Base-by-base conservation (phyloP, 495 filamentous ascomycete species). In the Penicillium cataractarum region DNA sequence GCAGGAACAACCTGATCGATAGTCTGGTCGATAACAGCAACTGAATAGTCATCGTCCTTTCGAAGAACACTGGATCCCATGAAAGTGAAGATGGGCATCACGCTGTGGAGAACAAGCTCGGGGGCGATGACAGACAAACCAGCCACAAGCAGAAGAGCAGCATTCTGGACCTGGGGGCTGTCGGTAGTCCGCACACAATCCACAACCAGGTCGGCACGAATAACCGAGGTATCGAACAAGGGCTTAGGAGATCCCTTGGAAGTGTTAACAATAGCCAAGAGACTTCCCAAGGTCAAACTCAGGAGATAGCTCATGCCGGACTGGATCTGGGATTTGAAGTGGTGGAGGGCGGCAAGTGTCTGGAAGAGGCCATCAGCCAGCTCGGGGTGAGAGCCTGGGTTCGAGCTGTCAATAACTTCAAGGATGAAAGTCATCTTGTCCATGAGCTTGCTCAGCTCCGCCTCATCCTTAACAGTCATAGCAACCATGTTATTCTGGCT, bases 41-140 rank as follows among this genome's bases (percentile, higher is more conserved):
- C 92, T 6, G 95, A 98, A 75, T 95, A 97, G 42, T 97, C 93
- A 68, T 99, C 95, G 63, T 92, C 89, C 76, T 96, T 92, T 32
- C 89, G 86, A 22, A 99, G 83, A 10, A 96, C 87, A 27, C 90
- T 94, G 31, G 88, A 87, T 39, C 92, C 90, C 91, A 97, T 96
- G 75, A 97, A 97, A 0, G 95, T 97, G 76, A 99, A 99, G 37
- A 99, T 93, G 6, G 96, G 96, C 95, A 99, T 98, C 55, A 99
- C 90, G 62, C 91, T 97, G 71, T 99, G 93, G 55, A 98, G 82
- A 10, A 99, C 90, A 24, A 92, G 76, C 68, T 97, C 92, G 1
- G 95, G 95, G 0, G 90, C 89, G 66, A 92, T 90, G 40, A 86
- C 86, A 32, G 95, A 93, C 50, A 98, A 75, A 24, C 84, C 87